A percentile compares a stretch with the other conserved stretches of the same genome.
Conservation (phyloP, 169 alveolate genomes). For the Plasmodium coatneyi region DNA sequence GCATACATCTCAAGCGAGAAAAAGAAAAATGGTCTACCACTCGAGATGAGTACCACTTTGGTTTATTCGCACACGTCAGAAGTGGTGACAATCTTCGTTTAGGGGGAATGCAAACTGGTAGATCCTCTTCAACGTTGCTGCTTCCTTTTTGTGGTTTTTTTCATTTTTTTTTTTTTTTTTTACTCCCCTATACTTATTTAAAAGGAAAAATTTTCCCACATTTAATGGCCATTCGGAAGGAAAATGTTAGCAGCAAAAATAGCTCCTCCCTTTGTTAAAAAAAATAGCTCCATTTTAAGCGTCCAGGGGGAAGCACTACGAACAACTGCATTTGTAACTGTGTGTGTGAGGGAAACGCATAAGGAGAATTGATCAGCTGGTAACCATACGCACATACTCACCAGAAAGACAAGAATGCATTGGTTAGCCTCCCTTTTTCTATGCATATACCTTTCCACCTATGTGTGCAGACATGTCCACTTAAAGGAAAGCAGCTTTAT, state of each 20-base stretch:
- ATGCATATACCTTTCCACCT: slow-evolving; percentile 3
- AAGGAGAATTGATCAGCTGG: not conserved
- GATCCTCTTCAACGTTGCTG: not conserved
- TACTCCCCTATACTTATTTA: not conserved
- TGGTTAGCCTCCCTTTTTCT: not conserved
- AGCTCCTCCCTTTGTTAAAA: not conserved
- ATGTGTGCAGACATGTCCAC: slow-evolving; percentile 28
- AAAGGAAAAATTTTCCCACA: not conserved
- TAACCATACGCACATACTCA: not conserved
- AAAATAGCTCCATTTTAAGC: slow-evolving; percentile 1
- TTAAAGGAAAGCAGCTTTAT: slow-evolving; percentile 2
- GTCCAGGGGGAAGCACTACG: not conserved
- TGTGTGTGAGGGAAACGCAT: not conserved
- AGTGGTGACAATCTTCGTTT: not conserved
- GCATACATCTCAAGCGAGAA: not conserved
- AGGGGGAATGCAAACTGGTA: not conserved
- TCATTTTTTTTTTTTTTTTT: not conserved
- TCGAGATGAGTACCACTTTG: not conserved
- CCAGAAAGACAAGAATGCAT: slow-evolving; percentile 34
- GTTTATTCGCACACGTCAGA: not conserved
- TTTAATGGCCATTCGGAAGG: not conserved
- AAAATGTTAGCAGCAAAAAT: not conserved
- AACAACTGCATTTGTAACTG: not conserved
- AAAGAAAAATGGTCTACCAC: not conserved
- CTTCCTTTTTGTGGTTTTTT: not conserved